These are phyloP conservation scores for Pyrus betulifolia DNA, from an alignment of 306 rosid genomes.

Conservation along the genomic window DNA sequence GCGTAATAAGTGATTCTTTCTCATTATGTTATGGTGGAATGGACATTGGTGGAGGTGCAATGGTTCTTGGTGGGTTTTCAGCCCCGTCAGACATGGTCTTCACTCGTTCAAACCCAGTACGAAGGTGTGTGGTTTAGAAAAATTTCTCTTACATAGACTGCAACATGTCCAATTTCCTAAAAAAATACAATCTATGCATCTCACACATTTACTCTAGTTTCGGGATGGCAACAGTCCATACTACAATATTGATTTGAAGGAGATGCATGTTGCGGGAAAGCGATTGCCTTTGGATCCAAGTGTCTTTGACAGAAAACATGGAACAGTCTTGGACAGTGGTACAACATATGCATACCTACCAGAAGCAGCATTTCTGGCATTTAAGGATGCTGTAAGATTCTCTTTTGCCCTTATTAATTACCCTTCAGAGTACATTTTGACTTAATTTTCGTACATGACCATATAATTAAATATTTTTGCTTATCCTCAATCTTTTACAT, in stretches of 20 bases:
- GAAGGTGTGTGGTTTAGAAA: constrained; percentile 62
- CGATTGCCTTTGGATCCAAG: constrained; percentile 45
- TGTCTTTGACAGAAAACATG: constrained; percentile 74
- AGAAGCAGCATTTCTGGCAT: constrained; percentile 56
- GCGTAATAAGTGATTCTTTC: constrained; percentile 73
- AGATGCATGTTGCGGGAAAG: constrained; percentile 85
- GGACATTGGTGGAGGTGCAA: constrained; percentile 95
- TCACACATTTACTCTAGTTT: constrained; percentile 99
- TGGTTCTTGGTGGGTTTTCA: constrained; percentile 89
- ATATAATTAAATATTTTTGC: not conserved
- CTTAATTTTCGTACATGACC: constrained; percentile 4
- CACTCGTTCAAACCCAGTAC: constrained; percentile 53
- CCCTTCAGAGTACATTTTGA: constrained; percentile 12
- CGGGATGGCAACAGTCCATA: constrained; percentile 99
- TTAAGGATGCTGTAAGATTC: constrained; percentile 78
- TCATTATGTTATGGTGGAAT: constrained; percentile 98
- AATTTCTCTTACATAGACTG: constrained; percentile 18
- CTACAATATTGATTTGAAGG: constrained; percentile 94
- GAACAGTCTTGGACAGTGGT: constrained; percentile 91
- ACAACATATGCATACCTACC: constrained; percentile 96
- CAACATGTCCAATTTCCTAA: constrained; percentile 40
- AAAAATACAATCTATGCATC: constrained; percentile 63
- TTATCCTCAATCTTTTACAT: not conserved
- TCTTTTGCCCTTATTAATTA: not conserved
- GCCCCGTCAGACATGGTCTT: constrained; percentile 73